A percentile compares a stretch with the other conserved stretches of the same genome.
These are phyloP conservation scores for Camellia japonica DNA, from an alignment of 148 eudicot species.

Conservation along the genomic window DNA sequence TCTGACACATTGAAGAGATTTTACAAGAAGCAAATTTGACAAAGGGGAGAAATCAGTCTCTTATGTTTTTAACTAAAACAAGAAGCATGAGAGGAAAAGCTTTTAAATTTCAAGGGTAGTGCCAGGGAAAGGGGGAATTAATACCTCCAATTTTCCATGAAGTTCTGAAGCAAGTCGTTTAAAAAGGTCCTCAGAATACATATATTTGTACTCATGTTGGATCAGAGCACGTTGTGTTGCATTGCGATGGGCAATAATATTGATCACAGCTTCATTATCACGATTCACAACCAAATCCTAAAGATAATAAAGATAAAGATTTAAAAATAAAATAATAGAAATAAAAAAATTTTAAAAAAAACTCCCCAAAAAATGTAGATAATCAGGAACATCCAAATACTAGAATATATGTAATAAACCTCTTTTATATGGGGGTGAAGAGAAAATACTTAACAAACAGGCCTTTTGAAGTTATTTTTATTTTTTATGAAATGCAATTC, in stretches of 20 bases:
- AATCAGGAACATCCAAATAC: background rate
- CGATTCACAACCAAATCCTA: slow-evolving; percentile 84
- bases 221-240: slow-evolving; percentile 63
- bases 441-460: background rate
- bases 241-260: slow-evolving; percentile 80
- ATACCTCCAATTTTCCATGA: slow-evolving; percentile 66
- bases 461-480: background rate
- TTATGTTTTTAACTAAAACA: background rate
- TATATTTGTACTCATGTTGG: slow-evolving; percentile 52
- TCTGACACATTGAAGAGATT: slow-evolving; percentile 30
- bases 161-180: slow-evolving; percentile 65
- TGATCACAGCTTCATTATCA: slow-evolving; percentile 61
- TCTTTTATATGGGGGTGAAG: background rate
- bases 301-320: background rate
- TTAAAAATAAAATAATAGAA: too few species aligned
- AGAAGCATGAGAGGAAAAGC: background rate
- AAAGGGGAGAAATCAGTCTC: background rate
- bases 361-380: background rate
- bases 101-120: background rate
- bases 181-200: slow-evolving; percentile 62
- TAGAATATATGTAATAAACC: background rate
- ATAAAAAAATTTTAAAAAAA: background rate
- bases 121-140: background rate
- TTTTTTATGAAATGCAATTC: background rate
- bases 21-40: background rate